Evolutionary conservation across 1,284 basidiomycete genomes (phyloP).

Genomic region (Cystobasidiaceae sp.): DNA sequence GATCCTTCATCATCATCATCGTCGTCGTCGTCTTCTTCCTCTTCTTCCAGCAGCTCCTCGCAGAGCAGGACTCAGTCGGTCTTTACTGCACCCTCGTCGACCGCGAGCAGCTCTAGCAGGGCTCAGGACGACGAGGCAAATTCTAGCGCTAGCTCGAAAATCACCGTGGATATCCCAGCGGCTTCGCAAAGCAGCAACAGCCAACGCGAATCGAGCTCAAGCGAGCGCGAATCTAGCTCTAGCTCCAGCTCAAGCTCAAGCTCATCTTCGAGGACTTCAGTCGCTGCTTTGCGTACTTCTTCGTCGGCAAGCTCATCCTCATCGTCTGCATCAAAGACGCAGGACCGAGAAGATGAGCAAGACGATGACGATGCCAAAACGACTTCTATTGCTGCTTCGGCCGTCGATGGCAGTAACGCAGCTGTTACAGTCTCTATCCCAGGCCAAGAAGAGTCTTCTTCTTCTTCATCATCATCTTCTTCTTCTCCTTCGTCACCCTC

Average conservation of each 20-base stretch:
- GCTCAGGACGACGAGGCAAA: too few species aligned
- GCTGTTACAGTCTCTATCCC: neutral
- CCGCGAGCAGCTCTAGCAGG: too few species aligned
- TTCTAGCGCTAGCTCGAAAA: neutral
- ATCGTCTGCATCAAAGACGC: neutral
- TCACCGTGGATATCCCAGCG: neutral
- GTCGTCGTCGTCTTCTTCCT: slow-evolving; percentile 4
- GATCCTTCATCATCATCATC: neutral
- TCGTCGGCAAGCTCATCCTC: neutral
- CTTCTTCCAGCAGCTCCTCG: neutral
- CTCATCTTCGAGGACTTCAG: neutral
- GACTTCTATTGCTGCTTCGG: neutral
- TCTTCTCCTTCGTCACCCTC: neutral
- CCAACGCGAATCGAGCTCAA: neutral
- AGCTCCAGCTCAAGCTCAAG: slow-evolving; percentile 5
- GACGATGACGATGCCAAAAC: neutral
- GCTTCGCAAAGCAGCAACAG: neutral
- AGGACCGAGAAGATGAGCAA: neutral
- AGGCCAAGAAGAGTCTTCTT: neutral
- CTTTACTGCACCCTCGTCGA: neutral
- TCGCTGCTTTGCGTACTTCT: neutral
- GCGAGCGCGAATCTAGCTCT: neutral
- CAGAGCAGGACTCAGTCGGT: neutral
- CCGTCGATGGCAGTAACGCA: neutral
- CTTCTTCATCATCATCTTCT: neutral